Evolutionary conservation across 495 filamentous ascomycete species (phyloP).

Genomic region (Elaphomyces granulatus): DNA sequence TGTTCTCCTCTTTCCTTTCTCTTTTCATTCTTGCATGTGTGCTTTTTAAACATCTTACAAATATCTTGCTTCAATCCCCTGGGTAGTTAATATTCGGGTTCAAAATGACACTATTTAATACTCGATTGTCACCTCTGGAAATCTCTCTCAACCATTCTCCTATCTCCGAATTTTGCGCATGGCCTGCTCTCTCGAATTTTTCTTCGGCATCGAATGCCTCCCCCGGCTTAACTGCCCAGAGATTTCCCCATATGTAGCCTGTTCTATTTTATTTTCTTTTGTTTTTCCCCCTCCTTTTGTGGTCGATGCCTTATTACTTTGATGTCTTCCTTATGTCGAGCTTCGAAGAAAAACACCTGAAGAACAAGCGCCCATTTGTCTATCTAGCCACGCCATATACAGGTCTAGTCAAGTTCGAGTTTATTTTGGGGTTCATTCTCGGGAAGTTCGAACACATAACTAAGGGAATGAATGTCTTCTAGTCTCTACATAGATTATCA

Average conservation of each 20-base stretch:
- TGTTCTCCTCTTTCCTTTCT: conserved; percentile 6
- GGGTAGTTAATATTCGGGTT: conserved; percentile 8
- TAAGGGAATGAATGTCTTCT: no score
- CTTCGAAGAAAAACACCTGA: no score
- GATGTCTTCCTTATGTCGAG: no score
- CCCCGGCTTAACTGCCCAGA: conserved; percentile 15
- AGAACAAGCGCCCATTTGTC: no score
- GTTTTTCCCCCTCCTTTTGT: conserved; percentile 14
- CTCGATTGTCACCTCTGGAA: conserved; percentile 20
- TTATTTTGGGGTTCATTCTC: no score
- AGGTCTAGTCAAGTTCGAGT: no score
- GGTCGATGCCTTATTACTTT: no score
- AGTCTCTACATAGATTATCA: no score
- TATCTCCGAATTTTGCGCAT: conserved; percentile 8
- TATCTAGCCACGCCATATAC: no score
- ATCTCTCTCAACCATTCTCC: conserved; percentile 10
- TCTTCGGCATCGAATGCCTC: conserved; percentile 8
- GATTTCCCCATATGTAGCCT: conserved; percentile 4
- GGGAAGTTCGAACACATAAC: no score
- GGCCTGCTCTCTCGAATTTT: conserved; percentile 9
- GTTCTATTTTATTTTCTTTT: conserved; percentile 13
- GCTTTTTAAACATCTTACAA: conserved; percentile 11
- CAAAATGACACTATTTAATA: conserved; percentile 29
- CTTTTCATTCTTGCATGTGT: conserved; percentile 12
- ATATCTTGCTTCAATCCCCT: conserved; percentile 16